Percentiles rank a stretch among this genome's conserved stretches.
phyloP scores from a whole-genome alignment of 352 stramenopile species.

The Pythium apleroticum region DNA sequence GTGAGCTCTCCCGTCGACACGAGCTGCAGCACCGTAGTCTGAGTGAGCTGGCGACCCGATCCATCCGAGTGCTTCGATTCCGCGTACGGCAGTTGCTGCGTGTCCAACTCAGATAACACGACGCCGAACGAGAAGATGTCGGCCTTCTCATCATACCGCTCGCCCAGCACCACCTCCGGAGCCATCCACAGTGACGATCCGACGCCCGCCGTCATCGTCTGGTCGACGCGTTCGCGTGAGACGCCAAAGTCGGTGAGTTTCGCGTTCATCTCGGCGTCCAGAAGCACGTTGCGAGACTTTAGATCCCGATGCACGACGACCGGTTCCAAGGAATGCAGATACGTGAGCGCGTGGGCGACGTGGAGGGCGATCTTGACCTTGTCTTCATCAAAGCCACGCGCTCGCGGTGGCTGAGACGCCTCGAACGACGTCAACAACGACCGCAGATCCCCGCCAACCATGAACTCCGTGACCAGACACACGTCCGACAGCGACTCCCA shows the following conservation, averaged over 20 bases:
- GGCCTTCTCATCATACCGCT: constrained; percentile 40
- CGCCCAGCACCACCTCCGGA: constrained; percentile 37
- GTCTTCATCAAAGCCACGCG: constrained; percentile 34
- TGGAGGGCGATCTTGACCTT: constrained; percentile 54
- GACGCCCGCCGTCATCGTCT: constrained; percentile 28
- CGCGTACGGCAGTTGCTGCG: constrained; percentile 31
- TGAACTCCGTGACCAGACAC: constrained; percentile 36
- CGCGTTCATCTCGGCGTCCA: constrained; percentile 35
- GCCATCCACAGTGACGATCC: constrained; percentile 29
- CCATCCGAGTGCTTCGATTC: not conserved
- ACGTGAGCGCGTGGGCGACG: constrained; percentile 43
- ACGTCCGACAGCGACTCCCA: constrained; percentile 52
- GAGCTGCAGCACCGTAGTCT: constrained; percentile 36
- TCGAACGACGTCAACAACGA: constrained; percentile 18
- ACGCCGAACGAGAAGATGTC: constrained; percentile 63
- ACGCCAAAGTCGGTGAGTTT: constrained; percentile 62
- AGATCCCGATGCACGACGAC: constrained; percentile 37
- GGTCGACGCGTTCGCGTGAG: constrained; percentile 19
- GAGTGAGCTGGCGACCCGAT: constrained; percentile 2
- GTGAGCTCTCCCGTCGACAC: constrained; percentile 36
- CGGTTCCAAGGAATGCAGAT: constrained; percentile 46
- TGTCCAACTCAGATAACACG: constrained; percentile 55
- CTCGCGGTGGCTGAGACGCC: constrained; percentile 9
- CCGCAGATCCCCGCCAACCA: constrained; percentile 30
- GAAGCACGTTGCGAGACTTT: constrained; percentile 42